Evolutionary conservation across 164 flowering plant genomes (phyloP), one percentile per base, ranked within the genome.

Genomic region (Brasenia schreberi): DNA sequence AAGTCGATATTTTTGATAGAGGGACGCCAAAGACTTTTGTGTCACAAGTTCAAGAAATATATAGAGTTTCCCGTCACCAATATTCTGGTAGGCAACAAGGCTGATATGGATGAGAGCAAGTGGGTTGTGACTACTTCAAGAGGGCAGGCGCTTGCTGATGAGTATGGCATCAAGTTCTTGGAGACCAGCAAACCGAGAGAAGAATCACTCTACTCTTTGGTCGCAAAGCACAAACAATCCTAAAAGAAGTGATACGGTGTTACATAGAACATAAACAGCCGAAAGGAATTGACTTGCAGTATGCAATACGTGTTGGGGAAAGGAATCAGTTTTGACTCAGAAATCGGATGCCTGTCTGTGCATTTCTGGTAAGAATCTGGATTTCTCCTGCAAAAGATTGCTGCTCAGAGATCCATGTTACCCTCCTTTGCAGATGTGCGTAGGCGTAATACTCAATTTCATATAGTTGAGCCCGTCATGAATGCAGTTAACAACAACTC

Each of bases 391-490:
- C 82, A 59, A 73, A 72, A 70, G 72, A 61, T 16, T 77, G 68
- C 23, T 68, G 49, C 71, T 66, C 64, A 42, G 81, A 65, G 18
- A 17, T 68, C 10, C 74, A 61, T 62, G 65, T 52, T 52, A 82
- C 63, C 52, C 59, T 71, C 70, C 95, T 84, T 65, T 73, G 78
- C 19, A 69, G 69, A 61, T 78, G 81, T 7, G 82, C 56, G 76
- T 79, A 85, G 42, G 81, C 96, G 72, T 94, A 92, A 61, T 87
- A 92, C 1, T 84, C 85, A 16, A 85, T 89, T 56, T 81, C 84
- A 67, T 74, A 78, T 0, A 6, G 45, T 63, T 18, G 66, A 43
- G 27, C 70, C 82, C 61, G 82, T 62, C 76, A 65, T 10, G 71
- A 83, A 79, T 42, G 77, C 73, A 65, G 88, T 77, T n/a, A 63